phyloP scores from a whole-genome alignment of 2,329 filamentous ascomycete genomes.

The Ceratocystis smalleyi region DNA sequence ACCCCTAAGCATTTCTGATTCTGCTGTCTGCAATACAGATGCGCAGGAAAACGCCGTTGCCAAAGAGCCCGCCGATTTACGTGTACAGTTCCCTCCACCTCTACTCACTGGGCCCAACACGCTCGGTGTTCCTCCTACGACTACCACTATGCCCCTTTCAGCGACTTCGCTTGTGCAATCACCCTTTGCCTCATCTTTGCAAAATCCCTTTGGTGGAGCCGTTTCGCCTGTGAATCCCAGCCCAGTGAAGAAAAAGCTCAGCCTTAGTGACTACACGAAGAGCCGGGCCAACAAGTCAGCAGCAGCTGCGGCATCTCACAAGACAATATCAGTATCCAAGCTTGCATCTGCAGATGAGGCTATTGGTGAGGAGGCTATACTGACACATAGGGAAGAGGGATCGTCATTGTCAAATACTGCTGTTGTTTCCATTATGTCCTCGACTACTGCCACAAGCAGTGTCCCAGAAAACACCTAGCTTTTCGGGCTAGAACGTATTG shows the following conservation, averaged over 20 bases:
- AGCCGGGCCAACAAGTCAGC: conserved; percentile 40
- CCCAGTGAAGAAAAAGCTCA: conserved; percentile 52
- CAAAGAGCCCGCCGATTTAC: conserved; percentile 31
- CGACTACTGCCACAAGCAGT: neutral
- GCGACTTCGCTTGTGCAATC: conserved; percentile 33
- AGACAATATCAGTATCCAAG: conserved; percentile 6
- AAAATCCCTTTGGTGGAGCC: conserved; percentile 30
- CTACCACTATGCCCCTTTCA: conserved; percentile 33
- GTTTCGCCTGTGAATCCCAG: conserved; percentile 37
- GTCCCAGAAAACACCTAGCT: neutral
- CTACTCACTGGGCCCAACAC: conserved; percentile 29
- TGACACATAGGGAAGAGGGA: neutral
- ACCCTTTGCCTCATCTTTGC: conserved; percentile 30
- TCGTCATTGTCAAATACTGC: neutral
- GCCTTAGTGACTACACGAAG: conserved; percentile 49
- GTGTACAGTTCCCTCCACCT: conserved; percentile 42
- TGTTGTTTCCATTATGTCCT: neutral
- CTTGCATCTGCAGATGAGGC: conserved; percentile 12
- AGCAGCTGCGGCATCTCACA: conserved; percentile 24
- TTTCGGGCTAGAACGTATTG: neutral
- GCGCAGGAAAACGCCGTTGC: neutral
- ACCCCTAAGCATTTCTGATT: neutral
- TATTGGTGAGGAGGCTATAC: neutral
- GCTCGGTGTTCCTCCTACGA: conserved; percentile 25
- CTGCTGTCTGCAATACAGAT: neutral